phyloP scores from a whole-genome alignment of 305 asterid species.

The Petunia hybrid region DNA sequence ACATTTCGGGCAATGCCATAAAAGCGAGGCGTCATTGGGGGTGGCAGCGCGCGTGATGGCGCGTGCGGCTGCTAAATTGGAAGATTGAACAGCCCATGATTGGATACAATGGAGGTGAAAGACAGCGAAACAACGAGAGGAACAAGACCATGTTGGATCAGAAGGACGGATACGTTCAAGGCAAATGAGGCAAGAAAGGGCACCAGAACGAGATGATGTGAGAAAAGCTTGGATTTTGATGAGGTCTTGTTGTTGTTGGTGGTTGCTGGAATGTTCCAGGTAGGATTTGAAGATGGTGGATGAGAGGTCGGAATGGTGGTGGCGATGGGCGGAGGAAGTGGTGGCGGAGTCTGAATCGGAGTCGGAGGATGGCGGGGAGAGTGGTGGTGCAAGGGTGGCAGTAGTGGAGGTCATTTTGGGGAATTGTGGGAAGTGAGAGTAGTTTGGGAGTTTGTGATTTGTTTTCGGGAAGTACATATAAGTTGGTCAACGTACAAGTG shows the following conservation, averaged over 20 bases:
- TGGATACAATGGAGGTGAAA: slow-evolving; percentile 94
- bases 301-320: slow-evolving; percentile 71
- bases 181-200: slow-evolving; percentile 94
- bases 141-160: slow-evolving; percentile 95
- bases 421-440: not conserved
- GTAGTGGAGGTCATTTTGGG: slow-evolving; percentile 50
- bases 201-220: slow-evolving; percentile 89
- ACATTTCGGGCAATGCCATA: slow-evolving; percentile 97
- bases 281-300: slow-evolving; percentile 87
- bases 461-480: not conserved
- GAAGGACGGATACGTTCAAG: slow-evolving; percentile 85
- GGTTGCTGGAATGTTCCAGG: slow-evolving; percentile 58
- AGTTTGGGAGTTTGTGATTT: not conserved
- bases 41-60: slow-evolving; percentile 77
- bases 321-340: slow-evolving; percentile 43
- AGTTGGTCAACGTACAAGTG: not conserved
- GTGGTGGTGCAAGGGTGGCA: slow-evolving; percentile 44
- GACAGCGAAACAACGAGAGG: slow-evolving; percentile 82
- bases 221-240: slow-evolving; percentile 90
- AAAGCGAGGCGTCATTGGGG: slow-evolving; percentile 52
- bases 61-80: slow-evolving; percentile 70
- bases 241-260: slow-evolving; percentile 65
- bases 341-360: slow-evolving; percentile 72
- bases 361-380: slow-evolving; percentile 55
- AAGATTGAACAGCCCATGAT: slow-evolving; percentile 89